phyloP scores from a whole-genome alignment of 2,329 filamentous ascomycete genomes.

The Trichoderma citrinoviride region DNA sequence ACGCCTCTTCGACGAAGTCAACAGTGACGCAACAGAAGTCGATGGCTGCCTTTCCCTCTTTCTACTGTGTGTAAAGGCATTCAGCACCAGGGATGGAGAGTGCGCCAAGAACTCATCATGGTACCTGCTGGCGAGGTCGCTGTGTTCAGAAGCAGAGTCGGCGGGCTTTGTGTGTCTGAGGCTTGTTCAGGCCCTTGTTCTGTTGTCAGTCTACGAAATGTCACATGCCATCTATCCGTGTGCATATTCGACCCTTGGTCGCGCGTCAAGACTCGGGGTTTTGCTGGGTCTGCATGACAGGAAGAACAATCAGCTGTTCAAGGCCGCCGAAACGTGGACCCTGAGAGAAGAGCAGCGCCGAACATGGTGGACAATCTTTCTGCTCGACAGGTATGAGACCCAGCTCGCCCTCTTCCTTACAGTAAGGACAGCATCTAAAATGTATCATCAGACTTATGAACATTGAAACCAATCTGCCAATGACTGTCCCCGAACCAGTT shows the following conservation, averaged over 20 bases:
- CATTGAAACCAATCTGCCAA: conserved; percentile 11
- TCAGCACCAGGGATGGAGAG: neutral
- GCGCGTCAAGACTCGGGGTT: conserved; percentile 1
- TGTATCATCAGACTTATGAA: neutral
- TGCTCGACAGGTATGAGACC: neutral
- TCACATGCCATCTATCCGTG: conserved; percentile 10
- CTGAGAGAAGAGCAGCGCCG: conserved; percentile 15
- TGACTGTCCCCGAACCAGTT: neutral
- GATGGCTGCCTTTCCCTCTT: conserved; percentile 8
- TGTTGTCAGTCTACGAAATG: conserved; percentile 1
- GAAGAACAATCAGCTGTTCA: conserved; percentile 13
- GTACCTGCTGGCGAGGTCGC: neutral
- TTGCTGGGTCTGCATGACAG: neutral
- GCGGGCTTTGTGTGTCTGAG: conserved; percentile 6
- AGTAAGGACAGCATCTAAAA: neutral
- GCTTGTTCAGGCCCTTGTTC: neutral
- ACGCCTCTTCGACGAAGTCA: conserved; percentile 5
- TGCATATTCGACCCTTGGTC: conserved; percentile 7
- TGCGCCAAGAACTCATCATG: neutral
- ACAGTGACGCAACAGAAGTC: neutral
- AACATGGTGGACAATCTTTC: conserved; percentile 9
- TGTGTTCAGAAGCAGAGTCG: conserved; percentile 1
- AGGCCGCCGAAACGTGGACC: conserved; percentile 7
- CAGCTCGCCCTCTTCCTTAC: neutral
- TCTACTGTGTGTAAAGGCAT: conserved; percentile 1